Evolutionary conservation across 352 stramenopile species (phyloP), one percentile per base, ranked within the genome.

Genomic region (Globisporangium irregulare): DNA sequence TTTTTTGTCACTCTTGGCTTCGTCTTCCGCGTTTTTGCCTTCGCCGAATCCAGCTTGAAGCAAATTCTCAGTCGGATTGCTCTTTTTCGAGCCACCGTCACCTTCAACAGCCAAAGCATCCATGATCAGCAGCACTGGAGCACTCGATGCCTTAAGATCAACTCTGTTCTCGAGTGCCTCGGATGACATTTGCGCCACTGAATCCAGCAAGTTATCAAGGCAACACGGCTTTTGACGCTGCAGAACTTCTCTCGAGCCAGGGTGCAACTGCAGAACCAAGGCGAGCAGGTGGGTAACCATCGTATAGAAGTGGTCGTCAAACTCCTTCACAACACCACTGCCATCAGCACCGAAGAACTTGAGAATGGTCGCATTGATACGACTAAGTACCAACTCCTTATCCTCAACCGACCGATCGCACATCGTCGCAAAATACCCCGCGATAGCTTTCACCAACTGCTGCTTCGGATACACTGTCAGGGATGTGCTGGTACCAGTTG

Each of bases 231-330:
- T 69, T 41, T 90, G 75, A 53, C 69, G 67, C 63, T 81, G 68
- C 63, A 84, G 73, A 8, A 79, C 71, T 7, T 63, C 43, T 51
- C 81, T 74, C 5, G 80, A 78, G 6, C 74, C 70, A 8, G 70
- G 57, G 61, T 94, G 84, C 12, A 90, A 60, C 34, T 87, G 86
- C 53, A 95, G 70, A 10, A 95, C 65, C 20, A 94, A 75, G 3
- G 87, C 87, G 29, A 95, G 67, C 54, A 95, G 55, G 70, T 95
- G 87, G 29, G 78, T 69, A 18, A 87, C 38, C 69, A 88, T 82
- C 12, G 79, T 81, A 29, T 90, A 76, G 53, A 77, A 73, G 0
- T 55, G 38, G 55, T 72, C 75, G 9, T 78, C 70, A 10, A n/a
- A 43, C 0, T 63, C 58, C 22, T 22, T 56, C 41, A 46, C 48